Base-by-base conservation (phyloP, 2,329 filamentous ascomycete species). In the Cytospora chrysosperma region DNA sequence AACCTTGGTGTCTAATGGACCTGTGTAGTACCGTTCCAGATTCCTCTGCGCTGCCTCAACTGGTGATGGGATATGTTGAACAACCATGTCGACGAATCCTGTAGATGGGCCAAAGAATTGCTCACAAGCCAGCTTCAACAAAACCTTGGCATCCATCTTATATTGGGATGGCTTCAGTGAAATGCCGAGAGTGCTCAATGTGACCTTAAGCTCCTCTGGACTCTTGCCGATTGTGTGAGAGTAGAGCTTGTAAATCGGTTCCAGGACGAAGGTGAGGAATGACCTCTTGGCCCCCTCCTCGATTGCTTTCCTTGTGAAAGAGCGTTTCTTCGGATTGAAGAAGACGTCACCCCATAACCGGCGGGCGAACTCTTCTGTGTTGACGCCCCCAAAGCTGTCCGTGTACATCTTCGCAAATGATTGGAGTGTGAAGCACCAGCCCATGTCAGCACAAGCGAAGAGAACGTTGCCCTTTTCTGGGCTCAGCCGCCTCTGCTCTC, bases 401-500 rank as follows among this genome's bases (percentile, higher is more conserved):
- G 93, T 88, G 74, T 99, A 99, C 92, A 97, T 96, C 75, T 92
- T 93, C 15, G 95, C 90, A 73, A 99, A 99, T 1, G 93, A 97
- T 67, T 89, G 88, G 37, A 99, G 80, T 0, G 93, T 98, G 75
- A 99, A 97, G 75, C 92, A 96, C 95, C 95, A 99, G 62, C 91
- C 90, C 89, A 98, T 94, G 65, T 88, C 90, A 56, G 91, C 92
- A 75, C 92, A 97, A 0, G 94, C 91, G 73, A 99, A 99, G 12
- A 96, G 88, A n/a, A 99, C 95, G 73, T 99, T 99, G 66, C 95
- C 95, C 78, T 93, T 97, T 74, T 99, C 95, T 0, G 95, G 95
- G 69, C 94, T 98, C 67, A 99, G 77, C 68, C 95, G 87, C 76
- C 86, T 87, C 66, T 85, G 87, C 71, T 92, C 91, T 30, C 93